Percentiles rank a stretch among this genome's conserved stretches.
These are phyloP conservation scores for Acanthamoeba triangularis DNA, from an alignment of 208 protist genomes.

Conservation along the genomic window DNA sequence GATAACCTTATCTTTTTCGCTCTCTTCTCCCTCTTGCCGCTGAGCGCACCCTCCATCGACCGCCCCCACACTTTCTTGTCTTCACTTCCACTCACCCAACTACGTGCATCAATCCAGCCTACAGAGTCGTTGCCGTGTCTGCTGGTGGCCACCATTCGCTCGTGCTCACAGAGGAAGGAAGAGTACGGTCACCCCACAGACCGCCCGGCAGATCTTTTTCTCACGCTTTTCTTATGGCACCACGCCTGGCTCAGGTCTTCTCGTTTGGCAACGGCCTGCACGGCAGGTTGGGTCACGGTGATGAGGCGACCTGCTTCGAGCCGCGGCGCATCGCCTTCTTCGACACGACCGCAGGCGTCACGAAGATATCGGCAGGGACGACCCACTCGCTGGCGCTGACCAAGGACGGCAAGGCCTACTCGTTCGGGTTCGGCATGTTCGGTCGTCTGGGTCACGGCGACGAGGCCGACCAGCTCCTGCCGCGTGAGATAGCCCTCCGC, in stretches of 20 bases:
- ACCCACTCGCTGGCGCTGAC: not conserved
- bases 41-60: no score
- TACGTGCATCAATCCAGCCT: not conserved
- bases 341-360: not conserved
- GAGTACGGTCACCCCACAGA: not conserved
- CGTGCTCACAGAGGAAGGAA: not conserved
- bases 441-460: conserved; percentile 20
- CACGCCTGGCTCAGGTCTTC: not conserved
- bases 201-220: not conserved
- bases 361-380: not conserved
- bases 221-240: not conserved
- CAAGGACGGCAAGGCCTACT: conserved; percentile 10
- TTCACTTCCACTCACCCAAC: not conserved
- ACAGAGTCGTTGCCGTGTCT: conserved; percentile 19
- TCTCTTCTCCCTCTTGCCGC: not conserved
- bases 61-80: not conserved
- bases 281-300: not conserved
- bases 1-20: conserved; percentile 6
- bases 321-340: conserved; percentile 34
- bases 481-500: not conserved
- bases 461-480: not conserved
- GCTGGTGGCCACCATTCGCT: conserved; percentile 29
- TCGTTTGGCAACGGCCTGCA: conserved; percentile 4
- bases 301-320: not conserved
- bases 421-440: conserved; percentile 28